Conservation (phyloP, 2,329 filamentous ascomycete species). For the Pseudogymnoascus sp. region DNA sequence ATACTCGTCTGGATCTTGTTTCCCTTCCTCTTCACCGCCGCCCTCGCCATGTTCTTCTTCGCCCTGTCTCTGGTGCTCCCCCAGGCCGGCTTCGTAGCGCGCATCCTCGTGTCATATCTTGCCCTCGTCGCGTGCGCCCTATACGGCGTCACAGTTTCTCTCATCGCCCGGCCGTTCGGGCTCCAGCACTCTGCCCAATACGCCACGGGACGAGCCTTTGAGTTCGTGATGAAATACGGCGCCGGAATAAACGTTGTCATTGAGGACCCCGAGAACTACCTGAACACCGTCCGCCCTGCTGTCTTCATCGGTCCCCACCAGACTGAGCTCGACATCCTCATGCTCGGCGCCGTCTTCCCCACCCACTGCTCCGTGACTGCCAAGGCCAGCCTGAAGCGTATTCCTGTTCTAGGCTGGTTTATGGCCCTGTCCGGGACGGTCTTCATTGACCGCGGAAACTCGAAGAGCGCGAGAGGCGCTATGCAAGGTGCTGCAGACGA, state of each 20-base stretch:
- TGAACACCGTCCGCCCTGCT: constrained; percentile 58
- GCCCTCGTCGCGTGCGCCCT: constrained; percentile 50
- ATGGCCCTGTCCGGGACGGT: constrained; percentile 81
- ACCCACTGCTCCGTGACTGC: constrained; percentile 87
- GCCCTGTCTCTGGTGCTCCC: constrained; percentile 50
- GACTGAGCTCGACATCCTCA: constrained; percentile 86
- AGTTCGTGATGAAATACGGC: constrained; percentile 63
- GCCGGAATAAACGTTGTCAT: constrained; percentile 74
- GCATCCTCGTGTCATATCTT: constrained; percentile 57
- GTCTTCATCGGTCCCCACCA: constrained; percentile 95
- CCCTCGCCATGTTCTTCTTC: constrained; percentile 49
- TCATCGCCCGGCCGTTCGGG: constrained; percentile 61
- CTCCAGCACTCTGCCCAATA: constrained; percentile 75
- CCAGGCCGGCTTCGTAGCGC: constrained; percentile 58
- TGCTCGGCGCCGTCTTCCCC: constrained; percentile 84
- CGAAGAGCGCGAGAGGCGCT: constrained; percentile 69
- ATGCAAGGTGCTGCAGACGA: constrained; percentile 76
- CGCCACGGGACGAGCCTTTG: constrained; percentile 71
- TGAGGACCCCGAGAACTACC: constrained; percentile 53
- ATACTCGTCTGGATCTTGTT: constrained; percentile 29
- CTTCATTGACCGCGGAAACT: constrained; percentile 89
- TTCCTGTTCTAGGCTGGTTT: constrained; percentile 91
- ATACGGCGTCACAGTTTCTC: constrained; percentile 69
- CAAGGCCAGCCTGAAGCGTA: constrained; percentile 70
- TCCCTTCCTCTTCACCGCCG: constrained; percentile 43